Evolutionary conservation across 2,329 filamentous ascomycete genomes (phyloP), one percentile per base, ranked within the genome.

Genomic region (Arthroderma sp.): DNA sequence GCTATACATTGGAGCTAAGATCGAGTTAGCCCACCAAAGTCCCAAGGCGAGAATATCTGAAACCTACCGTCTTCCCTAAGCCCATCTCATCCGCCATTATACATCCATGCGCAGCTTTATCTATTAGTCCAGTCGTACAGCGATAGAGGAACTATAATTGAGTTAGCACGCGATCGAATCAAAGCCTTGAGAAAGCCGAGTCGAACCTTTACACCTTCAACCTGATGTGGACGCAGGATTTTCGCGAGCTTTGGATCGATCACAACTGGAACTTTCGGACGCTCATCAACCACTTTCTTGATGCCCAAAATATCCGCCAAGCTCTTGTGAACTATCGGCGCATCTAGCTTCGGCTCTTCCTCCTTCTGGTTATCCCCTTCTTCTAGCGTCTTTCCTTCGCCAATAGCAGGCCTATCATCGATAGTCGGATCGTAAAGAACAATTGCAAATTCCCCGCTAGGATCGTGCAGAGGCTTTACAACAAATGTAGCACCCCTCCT

Each of bases 81-180:
- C 91, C 91, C 91, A 98, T 98, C 61, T 95, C 91, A 61, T 98
- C 91, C 43, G 91, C 91, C 91, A 98, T 98, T 61, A 98, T 98
- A 65, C 91, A 98, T 2, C 91, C 91, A 61, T 95, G 85, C 40
- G 91, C 91, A 55, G 89, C 89, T 33, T 83, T 75, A 55, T 96
- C 91, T 45, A 96, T 84, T 73, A 96, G 75, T n/a, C 91, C 91
- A 1, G 89, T 96, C 4, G 91, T 87, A 57, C 86, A 94, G 52
- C 78, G 77, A 64, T 96, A 98, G 72, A 98, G 80, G 63, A 98
- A 98, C 68, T 70, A 38, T 1, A 29, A 47, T 60, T 59, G 49
- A 42, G 43, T 52, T 38, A 48, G 43, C 43, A 29, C 4, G 3
- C n/a, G 6, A 3, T 6, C 3, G 11, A 36, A 41, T 31, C 28